Conservation (phyloP, 1,139 yeast species). For the Diutina scorzettiae region DNA sequence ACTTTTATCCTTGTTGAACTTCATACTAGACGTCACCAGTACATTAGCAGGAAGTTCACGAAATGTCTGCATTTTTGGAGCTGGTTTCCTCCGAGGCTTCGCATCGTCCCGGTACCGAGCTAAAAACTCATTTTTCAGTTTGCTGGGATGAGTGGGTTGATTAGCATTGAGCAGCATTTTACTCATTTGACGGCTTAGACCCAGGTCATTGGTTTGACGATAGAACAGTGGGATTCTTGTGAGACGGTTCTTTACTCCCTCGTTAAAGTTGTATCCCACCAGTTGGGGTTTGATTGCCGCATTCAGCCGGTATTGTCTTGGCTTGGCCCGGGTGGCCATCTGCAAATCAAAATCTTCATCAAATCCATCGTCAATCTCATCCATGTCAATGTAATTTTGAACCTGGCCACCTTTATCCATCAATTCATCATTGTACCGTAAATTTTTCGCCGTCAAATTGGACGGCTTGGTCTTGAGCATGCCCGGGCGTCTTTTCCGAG, state of each 20-base stretch:
- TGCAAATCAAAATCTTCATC: neutral
- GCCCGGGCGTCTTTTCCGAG: neutral
- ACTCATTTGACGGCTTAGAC: neutral
- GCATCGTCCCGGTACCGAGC: neutral
- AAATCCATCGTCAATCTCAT: slow-evolving; percentile 1
- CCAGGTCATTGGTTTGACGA: neutral
- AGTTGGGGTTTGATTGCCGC: neutral
- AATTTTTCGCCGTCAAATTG: neutral
- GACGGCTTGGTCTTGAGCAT: neutral
- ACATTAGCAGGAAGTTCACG: neutral
- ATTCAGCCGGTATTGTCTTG: neutral
- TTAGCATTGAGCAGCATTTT: neutral
- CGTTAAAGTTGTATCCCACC: slow-evolving; percentile 1
- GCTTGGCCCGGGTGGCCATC: neutral
- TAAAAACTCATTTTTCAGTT: neutral
- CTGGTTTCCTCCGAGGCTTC: neutral
- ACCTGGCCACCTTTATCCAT: neutral
- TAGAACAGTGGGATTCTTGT: neutral
- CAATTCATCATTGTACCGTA: neutral
- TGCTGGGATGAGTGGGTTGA: too few species aligned
- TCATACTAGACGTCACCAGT: neutral
- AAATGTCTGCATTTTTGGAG: neutral
- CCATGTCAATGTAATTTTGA: neutral
- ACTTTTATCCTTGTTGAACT: neutral
- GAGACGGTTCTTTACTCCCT: neutral